Evolutionary conservation across 768 basidiomycete genomes (phyloP), one percentile per base, ranked within the genome.

Genomic region (button mushroom (Agaricus bisporus)): DNA sequence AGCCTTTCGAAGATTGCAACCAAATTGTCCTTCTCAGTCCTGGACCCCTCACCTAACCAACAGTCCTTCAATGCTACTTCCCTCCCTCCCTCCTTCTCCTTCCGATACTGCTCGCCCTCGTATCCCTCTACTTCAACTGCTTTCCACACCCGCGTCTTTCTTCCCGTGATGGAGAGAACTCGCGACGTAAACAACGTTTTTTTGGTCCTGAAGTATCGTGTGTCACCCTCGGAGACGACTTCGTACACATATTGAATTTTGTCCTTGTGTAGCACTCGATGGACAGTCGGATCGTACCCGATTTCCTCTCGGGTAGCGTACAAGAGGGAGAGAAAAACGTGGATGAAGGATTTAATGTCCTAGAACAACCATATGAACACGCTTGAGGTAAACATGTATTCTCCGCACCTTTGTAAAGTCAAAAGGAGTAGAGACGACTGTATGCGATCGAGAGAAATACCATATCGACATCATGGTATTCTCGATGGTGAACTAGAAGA

Each of bases 21-120:
- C 41, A 60, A 58, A 17, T 59, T 58, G 20, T 59, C 28, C 9
- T 22, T 20, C 28, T 61, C 59, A 2, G 57, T 59, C 2, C n/a
- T 12, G 8, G 60, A 49, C 5, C n/a, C 18, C 2, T 17, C 41
- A 20, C 59, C 53, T 3, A 61, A 45, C 60, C 60, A 63, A 10
- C 59, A 57, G 39, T 63, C 59, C 50, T 61, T 60, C 20, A 63
- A 15, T 8, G 57, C 58, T 2, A 48, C 29, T 10, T 29, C 15
- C 18, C 8, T 41, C 35, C 50, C 56, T 26, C 55, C 58, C 32
- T 2, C 38, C 17, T 44, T 41, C 5, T 14, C 32, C 47, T 20
- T 17, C 6, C 15, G 17, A 39, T 35, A 47, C 38, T 12, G 26
- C 37, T 28, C 28, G 36, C 38, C 25, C 6, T 11, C 15, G 4